A percentile compares a stretch with the other conserved stretches of the same genome.
Evolutionary conservation across 176 grass and related monocot species (phyloP).

Genomic region (Poa annua): DNA sequence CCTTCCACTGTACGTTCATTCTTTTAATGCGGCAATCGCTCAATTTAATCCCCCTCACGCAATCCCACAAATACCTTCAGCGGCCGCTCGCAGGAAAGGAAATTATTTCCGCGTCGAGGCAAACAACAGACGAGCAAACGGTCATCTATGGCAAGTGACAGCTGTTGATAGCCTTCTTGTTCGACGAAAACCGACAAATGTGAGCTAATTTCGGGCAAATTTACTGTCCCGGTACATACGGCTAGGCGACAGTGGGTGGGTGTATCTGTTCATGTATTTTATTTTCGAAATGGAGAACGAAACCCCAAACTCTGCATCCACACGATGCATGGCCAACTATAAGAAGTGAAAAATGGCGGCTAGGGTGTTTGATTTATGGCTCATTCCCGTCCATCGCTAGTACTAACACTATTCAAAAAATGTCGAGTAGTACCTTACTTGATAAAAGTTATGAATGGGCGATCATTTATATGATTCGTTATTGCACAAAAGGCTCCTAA

Average conservation of each 20-base stretch:
- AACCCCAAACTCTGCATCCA: too few relatives aligned
- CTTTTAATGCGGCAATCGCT: slow-evolving; percentile 47
- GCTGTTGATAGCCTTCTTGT: not conserved
- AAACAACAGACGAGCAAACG: not conserved
- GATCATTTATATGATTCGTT: too few relatives aligned
- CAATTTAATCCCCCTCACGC: slow-evolving; percentile 32
- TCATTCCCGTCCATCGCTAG: too few relatives aligned
- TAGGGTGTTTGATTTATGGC: too few relatives aligned
- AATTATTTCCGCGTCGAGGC: not conserved
- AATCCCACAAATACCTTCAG: not conserved
- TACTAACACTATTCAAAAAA: too few relatives aligned
- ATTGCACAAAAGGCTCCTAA: too few relatives aligned
- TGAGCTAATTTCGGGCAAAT: not conserved
- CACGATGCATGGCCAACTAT: too few relatives aligned
- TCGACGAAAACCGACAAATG: not conserved
- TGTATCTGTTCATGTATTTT: too few relatives aligned
- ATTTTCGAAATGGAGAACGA: too few relatives aligned
- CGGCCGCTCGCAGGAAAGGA: not conserved
- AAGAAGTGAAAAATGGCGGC: too few relatives aligned
- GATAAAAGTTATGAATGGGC: too few relatives aligned
- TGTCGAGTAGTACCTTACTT: too few relatives aligned
- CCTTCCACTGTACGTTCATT: slow-evolving; percentile 54
- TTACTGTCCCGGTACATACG: not conserved
- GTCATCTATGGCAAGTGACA: not conserved
- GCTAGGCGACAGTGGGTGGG: not conserved